These are phyloP conservation scores for Delonix regia DNA, from an alignment of 306 rosid genomes.

Conservation along the genomic window DNA sequence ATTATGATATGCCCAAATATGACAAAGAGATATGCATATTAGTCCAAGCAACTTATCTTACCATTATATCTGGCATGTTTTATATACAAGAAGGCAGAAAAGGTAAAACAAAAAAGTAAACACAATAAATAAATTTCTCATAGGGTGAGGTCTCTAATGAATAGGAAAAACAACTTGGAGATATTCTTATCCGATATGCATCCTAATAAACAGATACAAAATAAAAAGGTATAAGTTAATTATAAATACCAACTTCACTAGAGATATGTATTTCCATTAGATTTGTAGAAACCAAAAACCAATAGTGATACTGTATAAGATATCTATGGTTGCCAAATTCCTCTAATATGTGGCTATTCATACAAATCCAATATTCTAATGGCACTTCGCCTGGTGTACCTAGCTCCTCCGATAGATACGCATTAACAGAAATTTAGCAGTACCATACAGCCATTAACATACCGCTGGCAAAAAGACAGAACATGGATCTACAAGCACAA, in stretches of 20 bases:
- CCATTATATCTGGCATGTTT: neutral
- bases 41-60: constrained; percentile 10
- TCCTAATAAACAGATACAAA: neutral
- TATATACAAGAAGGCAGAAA: neutral
- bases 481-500: constrained; percentile 4
- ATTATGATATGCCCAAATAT: neutral
- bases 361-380: neutral
- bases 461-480: neutral
- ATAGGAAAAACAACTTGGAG: neutral
- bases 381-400: neutral
- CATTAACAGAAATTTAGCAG: neutral
- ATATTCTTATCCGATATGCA: neutral
- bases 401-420: neutral
- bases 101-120: neutral
- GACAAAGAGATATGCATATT: neutral
- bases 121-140: neutral
- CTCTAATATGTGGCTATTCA: neutral
- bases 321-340: constrained; percentile 1
- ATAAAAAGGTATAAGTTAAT: neutral
- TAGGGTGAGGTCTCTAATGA: neutral
- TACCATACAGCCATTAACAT: neutral
- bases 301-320: neutral
- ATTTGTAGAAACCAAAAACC: neutral
- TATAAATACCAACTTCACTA: neutral
- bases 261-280: neutral